Evolutionary conservation across 768 basidiomycete species (phyloP), one percentile per base, ranked within the genome.

Genomic region (Boletellus emodensis): DNA sequence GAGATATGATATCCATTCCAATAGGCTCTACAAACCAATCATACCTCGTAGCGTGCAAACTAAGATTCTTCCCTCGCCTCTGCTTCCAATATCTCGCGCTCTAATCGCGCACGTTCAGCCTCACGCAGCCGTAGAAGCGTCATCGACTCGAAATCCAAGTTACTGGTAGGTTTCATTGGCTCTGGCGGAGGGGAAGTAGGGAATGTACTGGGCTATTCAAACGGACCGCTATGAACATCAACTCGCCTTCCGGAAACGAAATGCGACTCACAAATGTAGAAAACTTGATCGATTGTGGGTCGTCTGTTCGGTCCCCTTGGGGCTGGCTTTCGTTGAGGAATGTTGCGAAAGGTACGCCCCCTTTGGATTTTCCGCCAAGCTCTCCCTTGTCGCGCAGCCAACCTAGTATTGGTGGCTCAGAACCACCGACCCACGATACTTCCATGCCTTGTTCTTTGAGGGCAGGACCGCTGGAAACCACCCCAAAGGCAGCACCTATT

Each of bases 81-180:
- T 46, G 79, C 76, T 61, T 87, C 86, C 35, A 80, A 66, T 55
- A 90, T 89, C 64, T 90, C 88, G 51, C 79, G 74, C 63, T 92
- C 90, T 22, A 94, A 63, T 39, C 85, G 73, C 54, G 83, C 85
- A 35, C 85, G 75, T 64, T 92, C 90, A 0, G 90, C 88, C 61
- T 92, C 87, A 33, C 90, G 75, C 63, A 94, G 72, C 5, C 90
- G 80, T 76, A 92, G 78, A 33, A 93, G 73, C 1, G 88, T 92
- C 52, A 91, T 61, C 3, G 84, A 81, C 67, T 92, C 90, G 49
- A 85, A 93, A 62, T 91, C 87, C 42, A 91, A 57, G 2, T 78
- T 78, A 11, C 72, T 60, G 18, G 63, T 43, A n/a, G 67, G 30
- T 18, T 61, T 64, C n/a, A 59, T 37, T 15, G 61, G 52, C 18